These are phyloP conservation scores for Diaporthe helianthi DNA, from an alignment of 2,329 filamentous ascomycete genomes.

Conservation along the genomic window DNA sequence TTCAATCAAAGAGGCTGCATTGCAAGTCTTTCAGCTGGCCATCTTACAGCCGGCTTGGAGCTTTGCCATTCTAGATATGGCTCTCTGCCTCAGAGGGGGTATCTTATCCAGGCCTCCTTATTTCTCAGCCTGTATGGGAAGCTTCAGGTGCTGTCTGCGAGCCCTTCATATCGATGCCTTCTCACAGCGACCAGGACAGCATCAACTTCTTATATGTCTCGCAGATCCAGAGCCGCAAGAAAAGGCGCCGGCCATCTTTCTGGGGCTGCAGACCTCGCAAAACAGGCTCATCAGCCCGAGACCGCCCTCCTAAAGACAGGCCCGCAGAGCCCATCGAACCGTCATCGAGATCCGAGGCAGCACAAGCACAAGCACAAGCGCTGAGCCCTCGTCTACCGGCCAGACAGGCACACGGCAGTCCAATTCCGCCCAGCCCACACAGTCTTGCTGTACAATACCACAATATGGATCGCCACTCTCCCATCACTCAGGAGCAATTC, in stretches of 20 bases:
- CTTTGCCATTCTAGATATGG: neutral
- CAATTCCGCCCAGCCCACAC: neutral
- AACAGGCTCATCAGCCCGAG: neutral
- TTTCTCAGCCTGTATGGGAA: neutral
- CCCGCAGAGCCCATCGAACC: neutral
- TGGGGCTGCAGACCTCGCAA: constrained; percentile 16
- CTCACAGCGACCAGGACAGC: neutral
- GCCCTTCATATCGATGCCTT: constrained; percentile 4
- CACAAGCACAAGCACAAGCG: neutral
- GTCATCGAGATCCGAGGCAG: neutral
- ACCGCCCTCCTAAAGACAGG: neutral
- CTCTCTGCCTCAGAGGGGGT: neutral
- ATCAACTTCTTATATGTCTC: constrained; percentile 13
- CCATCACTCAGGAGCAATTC: neutral
- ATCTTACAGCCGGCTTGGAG: neutral
- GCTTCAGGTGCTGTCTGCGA: neutral
- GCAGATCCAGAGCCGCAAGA: neutral
- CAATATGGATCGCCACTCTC: neutral
- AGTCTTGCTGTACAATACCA: neutral
- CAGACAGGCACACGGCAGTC: neutral
- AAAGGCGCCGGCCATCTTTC: constrained; percentile 15
- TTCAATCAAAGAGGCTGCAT: neutral
- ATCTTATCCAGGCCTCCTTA: neutral
- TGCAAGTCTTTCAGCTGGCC: neutral
- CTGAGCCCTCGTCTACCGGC: neutral